phyloP scores from a whole-genome alignment of 2,329 filamentous ascomycete species.

The Raffaelea albimanens region DNA sequence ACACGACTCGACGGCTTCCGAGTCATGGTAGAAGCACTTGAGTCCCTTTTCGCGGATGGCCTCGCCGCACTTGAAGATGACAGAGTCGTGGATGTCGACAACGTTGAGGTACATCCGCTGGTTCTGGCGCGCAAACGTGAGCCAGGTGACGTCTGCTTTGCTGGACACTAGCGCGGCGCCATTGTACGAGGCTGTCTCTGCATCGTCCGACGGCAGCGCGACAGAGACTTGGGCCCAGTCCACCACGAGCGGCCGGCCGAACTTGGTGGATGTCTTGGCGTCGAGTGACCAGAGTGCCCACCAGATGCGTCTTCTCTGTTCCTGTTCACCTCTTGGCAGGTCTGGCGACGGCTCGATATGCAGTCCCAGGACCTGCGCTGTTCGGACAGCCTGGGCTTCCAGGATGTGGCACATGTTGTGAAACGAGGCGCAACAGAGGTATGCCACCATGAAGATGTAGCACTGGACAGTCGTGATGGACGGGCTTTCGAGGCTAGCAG shows the following conservation, averaged over 20 bases:
- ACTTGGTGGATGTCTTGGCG: constrained; percentile 33
- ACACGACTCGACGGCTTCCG: constrained; percentile 14
- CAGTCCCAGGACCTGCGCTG: constrained; percentile 36
- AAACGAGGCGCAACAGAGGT: constrained; percentile 37
- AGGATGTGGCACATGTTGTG: constrained; percentile 36
- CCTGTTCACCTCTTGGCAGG: constrained; percentile 23
- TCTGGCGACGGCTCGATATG: constrained; percentile 32
- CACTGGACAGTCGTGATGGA: constrained; percentile 38
- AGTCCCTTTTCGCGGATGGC: constrained; percentile 12
- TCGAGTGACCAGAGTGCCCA: constrained; percentile 41
- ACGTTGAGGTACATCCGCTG: constrained; percentile 24
- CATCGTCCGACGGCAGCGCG: constrained; percentile 24
- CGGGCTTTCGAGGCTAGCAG: constrained; percentile 34
- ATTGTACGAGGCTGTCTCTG: constrained; percentile 8
- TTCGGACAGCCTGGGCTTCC: constrained; percentile 30
- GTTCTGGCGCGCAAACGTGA: constrained; percentile 25
- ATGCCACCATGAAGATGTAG: constrained; percentile 32
- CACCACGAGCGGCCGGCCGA: constrained; percentile 32
- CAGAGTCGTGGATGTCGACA: constrained; percentile 21
- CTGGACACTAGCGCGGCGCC: constrained; percentile 15
- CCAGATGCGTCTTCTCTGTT: constrained; percentile 41
- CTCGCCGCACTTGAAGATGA: constrained; percentile 20
- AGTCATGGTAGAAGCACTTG: constrained; percentile 19
- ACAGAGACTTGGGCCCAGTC: constrained; percentile 23
- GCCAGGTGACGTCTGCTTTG: constrained; percentile 23